Conservation (phyloP, 2,329 filamentous ascomycete species). For the Xylaria sp. region DNA sequence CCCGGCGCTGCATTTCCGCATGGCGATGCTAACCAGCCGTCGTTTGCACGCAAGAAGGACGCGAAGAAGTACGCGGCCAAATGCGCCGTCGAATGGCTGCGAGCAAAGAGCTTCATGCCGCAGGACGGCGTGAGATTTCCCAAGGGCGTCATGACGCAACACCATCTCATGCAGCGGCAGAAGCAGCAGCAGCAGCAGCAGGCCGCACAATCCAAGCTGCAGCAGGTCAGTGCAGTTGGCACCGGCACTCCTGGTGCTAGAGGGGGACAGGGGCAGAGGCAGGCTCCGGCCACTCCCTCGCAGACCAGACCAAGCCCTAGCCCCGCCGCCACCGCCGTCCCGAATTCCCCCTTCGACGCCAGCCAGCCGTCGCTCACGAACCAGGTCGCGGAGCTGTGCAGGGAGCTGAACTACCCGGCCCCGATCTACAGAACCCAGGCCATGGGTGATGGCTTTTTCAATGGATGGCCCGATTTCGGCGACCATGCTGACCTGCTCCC, state of each 20-base stretch:
- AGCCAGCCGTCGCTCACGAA: conserved; percentile 37
- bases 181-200: conserved; percentile 41
- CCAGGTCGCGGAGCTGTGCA: conserved; percentile 51
- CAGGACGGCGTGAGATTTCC: conserved; percentile 32
- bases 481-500: conserved; percentile 19
- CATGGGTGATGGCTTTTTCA: conserved; percentile 48
- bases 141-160: neutral
- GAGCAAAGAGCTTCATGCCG: conserved; percentile 47
- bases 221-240: neutral
- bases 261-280: too few relatives aligned
- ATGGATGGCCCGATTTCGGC: conserved; percentile 49
- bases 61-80: conserved; percentile 66
- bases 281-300: neutral
- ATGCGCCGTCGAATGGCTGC: conserved; percentile 58
- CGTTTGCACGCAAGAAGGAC: conserved; percentile 62
- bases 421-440: conserved; percentile 53
- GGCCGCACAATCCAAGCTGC: neutral
- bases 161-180: neutral
- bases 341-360: conserved; percentile 38
- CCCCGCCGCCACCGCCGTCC: conserved; percentile 36
- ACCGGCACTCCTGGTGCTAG: neutral
- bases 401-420: conserved; percentile 47
- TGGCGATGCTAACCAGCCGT: conserved; percentile 45
- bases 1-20: conserved; percentile 36
- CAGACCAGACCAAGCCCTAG: neutral